phyloP scores from a whole-genome alignment of 768 basidiomycete species.

The Boletus reticuloceps region DNA sequence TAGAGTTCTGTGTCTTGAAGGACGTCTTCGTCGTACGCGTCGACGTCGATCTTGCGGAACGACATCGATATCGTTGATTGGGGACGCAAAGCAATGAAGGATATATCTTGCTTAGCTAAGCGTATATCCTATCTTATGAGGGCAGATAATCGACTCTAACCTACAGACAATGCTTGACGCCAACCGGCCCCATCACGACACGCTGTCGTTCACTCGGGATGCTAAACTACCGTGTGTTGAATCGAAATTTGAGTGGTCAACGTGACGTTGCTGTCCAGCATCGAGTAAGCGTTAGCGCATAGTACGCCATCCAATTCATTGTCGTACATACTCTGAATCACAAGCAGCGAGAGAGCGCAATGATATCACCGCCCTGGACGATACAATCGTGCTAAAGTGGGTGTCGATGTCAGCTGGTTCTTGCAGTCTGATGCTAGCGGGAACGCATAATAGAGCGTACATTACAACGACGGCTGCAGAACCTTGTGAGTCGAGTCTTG shows the following conservation, averaged over 20 bases:
- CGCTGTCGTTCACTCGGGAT: too few species aligned
- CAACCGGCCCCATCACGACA: too few species aligned
- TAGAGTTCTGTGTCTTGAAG: conserved; percentile 83
- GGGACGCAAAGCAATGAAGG: too few species aligned
- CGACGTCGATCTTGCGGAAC: conserved; percentile 94
- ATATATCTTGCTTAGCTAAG: too few species aligned
- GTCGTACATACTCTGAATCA: conserved; percentile 1
- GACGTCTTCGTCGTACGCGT: conserved; percentile 89
- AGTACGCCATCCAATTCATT: too few species aligned
- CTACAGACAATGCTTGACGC: too few species aligned
- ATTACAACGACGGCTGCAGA: conserved; percentile 7
- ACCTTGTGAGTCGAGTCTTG: background rate
- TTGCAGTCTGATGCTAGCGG: background rate
- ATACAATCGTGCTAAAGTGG: conserved; percentile 5
- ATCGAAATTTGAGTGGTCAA: conserved; percentile 12
- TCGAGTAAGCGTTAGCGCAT: conserved; percentile 3
- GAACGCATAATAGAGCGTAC: conserved; percentile 9
- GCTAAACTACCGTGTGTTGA: background rate
- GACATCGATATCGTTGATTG: conserved; percentile 39
- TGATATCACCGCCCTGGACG: conserved; percentile 12
- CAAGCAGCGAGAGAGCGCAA: background rate
- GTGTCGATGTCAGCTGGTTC: background rate
- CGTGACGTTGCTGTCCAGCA: background rate
- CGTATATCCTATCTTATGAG: too few species aligned
- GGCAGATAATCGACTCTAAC: too few species aligned